Evolutionary conservation across 257 asterid species (phyloP).

Genomic region (Cordia subcordata): DNA sequence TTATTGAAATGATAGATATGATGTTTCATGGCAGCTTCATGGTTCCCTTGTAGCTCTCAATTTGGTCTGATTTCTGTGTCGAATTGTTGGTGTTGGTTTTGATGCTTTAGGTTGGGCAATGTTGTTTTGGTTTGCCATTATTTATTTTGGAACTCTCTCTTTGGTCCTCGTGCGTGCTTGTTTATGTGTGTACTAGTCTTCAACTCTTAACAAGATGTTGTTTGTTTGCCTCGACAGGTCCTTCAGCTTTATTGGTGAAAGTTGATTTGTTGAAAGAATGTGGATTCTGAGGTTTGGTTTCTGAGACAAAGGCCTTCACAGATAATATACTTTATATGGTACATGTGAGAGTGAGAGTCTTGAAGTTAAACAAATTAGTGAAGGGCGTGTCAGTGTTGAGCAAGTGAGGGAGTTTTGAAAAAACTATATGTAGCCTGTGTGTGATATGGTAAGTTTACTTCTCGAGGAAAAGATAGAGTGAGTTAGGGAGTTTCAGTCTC

Average conservation of each 20-base stretch:
- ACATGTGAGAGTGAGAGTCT: slow-evolving; percentile 10
- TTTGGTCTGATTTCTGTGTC: slow-evolving; percentile 18
- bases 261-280: slow-evolving; percentile 19
- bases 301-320: slow-evolving; percentile 20
- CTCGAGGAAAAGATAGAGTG: no score
- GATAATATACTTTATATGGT: not conserved
- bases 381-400: slow-evolving; percentile 26
- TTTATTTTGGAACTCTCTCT: slow-evolving; percentile 27
- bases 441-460: no score
- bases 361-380: slow-evolving; percentile 18
- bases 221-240: slow-evolving; percentile 52
- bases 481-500: slow-evolving; percentile 13
- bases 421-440: slow-evolving; percentile 23
- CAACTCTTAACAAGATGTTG: slow-evolving; percentile 38
- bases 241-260: slow-evolving; percentile 33
- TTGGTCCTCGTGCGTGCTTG: slow-evolving; percentile 47
- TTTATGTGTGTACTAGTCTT: slow-evolving; percentile 26
- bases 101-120: slow-evolving; percentile 31
- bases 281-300: slow-evolving; percentile 29
- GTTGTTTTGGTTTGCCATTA: no score
- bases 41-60: slow-evolving; percentile 21
- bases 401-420: slow-evolving; percentile 22
- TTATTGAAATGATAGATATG: not conserved
- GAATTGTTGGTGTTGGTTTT: slow-evolving; percentile 17
- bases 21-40: slow-evolving; percentile 4